Evolutionary conservation across 768 basidiomycete genomes (phyloP).

Genomic region (Lactifluus rugatus): DNA sequence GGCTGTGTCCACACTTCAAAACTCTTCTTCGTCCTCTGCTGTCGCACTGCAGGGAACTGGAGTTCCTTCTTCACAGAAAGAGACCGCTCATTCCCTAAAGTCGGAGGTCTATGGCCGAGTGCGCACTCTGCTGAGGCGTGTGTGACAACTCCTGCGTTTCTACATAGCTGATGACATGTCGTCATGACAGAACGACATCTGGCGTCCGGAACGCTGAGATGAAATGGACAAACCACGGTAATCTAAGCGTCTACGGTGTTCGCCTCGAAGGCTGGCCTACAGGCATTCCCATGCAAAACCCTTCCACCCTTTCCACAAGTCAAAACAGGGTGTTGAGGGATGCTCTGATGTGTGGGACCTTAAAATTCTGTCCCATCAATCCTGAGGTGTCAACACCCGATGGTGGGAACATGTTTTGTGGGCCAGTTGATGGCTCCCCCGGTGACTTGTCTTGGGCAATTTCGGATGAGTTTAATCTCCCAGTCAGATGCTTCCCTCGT

Average conservation of each 20-base stretch:
- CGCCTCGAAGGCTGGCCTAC: constrained; percentile 56
- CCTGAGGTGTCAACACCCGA: neutral
- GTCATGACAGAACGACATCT: constrained; percentile 36
- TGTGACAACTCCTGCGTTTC: neutral
- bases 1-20: neutral
- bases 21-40: neutral
- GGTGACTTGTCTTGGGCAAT: constrained; percentile 19
- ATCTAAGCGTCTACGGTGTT: constrained; percentile 47
- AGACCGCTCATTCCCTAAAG: constrained; percentile 16
- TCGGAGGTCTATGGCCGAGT: constrained; percentile 19
- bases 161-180: constrained; percentile 5
- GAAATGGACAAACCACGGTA: constrained; percentile 64
- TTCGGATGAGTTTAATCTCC: constrained; percentile 9
- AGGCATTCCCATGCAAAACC: constrained; percentile 49
- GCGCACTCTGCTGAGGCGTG: constrained; percentile 15
- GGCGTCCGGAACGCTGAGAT: constrained; percentile 60
- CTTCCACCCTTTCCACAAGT: constrained; percentile 43
- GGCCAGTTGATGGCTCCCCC: neutral
- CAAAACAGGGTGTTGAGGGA: constrained; percentile 49
- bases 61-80: constrained; percentile 7
- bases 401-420: neutral
- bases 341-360: constrained; percentile 36
- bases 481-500: constrained; percentile 11
- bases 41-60: neutral
- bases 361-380: constrained; percentile 32